A percentile compares a stretch with the other conserved stretches of the same genome.
Conservation (phyloP, 148 eudicot genomes). For the Persicaria maculosa region DNA sequence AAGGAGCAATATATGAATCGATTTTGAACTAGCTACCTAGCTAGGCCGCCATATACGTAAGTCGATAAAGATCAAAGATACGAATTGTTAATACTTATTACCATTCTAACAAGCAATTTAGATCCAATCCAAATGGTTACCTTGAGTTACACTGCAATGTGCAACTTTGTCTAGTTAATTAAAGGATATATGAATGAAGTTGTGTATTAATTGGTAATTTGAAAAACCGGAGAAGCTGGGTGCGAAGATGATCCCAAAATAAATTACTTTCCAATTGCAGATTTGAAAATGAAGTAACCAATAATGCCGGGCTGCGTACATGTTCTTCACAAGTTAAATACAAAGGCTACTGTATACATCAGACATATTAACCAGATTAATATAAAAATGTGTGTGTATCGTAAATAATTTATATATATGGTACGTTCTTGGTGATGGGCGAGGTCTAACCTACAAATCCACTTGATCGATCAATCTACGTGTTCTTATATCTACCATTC, state of each 20-base stretch:
- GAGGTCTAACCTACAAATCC: slow-evolving; percentile 10
- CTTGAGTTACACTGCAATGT: not conserved
- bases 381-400: too few species aligned
- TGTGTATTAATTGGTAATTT: too few species aligned
- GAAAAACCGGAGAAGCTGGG: too few species aligned
- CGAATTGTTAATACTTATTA: not conserved
- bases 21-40: not conserved
- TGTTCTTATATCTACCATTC: too few species aligned
- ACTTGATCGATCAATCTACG: not conserved
- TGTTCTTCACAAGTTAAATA: not conserved
- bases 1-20: not conserved
- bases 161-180: too few species aligned
- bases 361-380: too few species aligned
- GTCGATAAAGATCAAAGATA: not conserved
- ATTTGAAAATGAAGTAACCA: not conserved
- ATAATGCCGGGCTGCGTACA: not conserved
- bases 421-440: not conserved
- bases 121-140: not conserved
- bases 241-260: too few species aligned
- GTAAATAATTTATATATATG: not conserved
- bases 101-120: not conserved
- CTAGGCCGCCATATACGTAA: not conserved
- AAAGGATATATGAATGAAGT: too few species aligned
- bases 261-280: too few species aligned
- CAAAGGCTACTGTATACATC: not conserved